phyloP scores from a whole-genome alignment of 1,284 basidiomycete genomes.

The Paramarasmius palmivorus region DNA sequence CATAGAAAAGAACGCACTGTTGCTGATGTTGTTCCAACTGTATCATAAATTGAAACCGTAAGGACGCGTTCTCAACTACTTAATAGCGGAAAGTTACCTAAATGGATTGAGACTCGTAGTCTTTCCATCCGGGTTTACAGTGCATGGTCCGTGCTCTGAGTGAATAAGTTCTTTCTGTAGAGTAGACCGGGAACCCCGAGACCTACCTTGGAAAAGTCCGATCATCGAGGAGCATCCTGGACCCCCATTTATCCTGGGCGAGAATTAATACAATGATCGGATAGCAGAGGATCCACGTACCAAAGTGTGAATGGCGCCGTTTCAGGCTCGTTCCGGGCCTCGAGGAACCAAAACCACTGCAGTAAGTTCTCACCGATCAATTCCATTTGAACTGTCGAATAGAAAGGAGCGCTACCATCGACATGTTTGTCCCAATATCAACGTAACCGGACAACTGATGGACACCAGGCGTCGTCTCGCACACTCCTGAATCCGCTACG shows the following conservation, averaged over 20 bases:
- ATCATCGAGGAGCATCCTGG: constrained; percentile 43
- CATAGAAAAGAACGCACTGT: constrained; percentile 48
- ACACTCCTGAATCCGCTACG: constrained; percentile 66
- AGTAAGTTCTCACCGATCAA: neutral
- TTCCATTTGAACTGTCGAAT: constrained; percentile 10
- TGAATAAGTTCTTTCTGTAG: too few relatives aligned
- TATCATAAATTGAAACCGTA: neutral
- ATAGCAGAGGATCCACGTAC: constrained; percentile 29
- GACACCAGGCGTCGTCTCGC: constrained; percentile 71
- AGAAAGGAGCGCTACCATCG: constrained; percentile 42
- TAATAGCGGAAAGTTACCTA: constrained; percentile 32
- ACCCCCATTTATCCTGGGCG: constrained; percentile 52
- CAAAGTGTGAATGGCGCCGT: constrained; percentile 68
- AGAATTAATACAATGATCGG: constrained; percentile 7
- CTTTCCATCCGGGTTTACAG: constrained; percentile 51
- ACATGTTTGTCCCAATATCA: constrained; percentile 60
- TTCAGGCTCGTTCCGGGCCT: constrained; percentile 55
- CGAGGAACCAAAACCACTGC: constrained; percentile 77
- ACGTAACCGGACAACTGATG: constrained; percentile 70
- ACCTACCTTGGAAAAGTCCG: constrained; percentile 58
- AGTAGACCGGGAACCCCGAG: neutral
- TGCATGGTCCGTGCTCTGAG: constrained; percentile 67
- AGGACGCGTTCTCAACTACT: neutral
- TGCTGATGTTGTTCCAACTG: constrained; percentile 72
- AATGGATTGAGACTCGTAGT: constrained; percentile 56